These are phyloP conservation scores for Leptosphaerulina australis DNA, from an alignment of 2,329 filamentous ascomycete species.

Conservation along the genomic window DNA sequence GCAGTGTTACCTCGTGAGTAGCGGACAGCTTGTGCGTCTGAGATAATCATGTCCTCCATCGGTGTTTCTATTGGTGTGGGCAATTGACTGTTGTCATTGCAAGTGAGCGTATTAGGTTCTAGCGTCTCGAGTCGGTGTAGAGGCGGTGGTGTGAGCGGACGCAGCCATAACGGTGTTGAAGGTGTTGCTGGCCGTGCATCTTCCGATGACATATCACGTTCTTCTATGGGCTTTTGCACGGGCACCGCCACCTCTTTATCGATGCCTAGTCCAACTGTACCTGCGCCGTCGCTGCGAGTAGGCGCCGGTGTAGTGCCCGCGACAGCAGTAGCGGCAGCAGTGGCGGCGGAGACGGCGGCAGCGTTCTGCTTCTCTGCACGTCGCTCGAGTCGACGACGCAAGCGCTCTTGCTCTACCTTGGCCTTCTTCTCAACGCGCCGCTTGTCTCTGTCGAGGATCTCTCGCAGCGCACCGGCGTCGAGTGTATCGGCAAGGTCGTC, in stretches of 20 bases:
- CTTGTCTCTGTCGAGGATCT: constrained; percentile 88
- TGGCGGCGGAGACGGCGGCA: no score
- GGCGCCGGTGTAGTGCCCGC: constrained; percentile 62
- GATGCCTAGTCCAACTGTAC: constrained; percentile 59
- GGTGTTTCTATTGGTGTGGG: constrained; percentile 51
- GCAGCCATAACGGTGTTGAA: constrained; percentile 32
- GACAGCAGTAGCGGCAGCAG: constrained; percentile 64
- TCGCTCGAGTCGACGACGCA: constrained; percentile 68
- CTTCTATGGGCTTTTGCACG: constrained; percentile 42
- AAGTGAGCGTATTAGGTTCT: constrained; percentile 25
- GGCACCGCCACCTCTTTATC: constrained; percentile 63
- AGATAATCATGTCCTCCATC: constrained; percentile 55
- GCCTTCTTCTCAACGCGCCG: constrained; percentile 78
- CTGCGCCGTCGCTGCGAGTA: constrained; percentile 57
- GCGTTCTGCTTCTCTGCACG: constrained; percentile 66
- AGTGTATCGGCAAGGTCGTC: constrained; percentile 80
- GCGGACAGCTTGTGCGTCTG: constrained; percentile 56
- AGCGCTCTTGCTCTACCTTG: constrained; percentile 68
- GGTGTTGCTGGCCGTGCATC: constrained; percentile 52
- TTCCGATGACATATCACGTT: constrained; percentile 60
- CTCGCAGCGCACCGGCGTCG: constrained; percentile 80
- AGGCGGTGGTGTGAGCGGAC: constrained; percentile 47
- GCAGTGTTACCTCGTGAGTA: constrained; percentile 56
- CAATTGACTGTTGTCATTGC: constrained; percentile 34
- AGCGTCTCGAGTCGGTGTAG: constrained; percentile 25